phyloP scores from a whole-genome alignment of 1,284 basidiomycete genomes.

The Exsudoporus floridanus region DNA sequence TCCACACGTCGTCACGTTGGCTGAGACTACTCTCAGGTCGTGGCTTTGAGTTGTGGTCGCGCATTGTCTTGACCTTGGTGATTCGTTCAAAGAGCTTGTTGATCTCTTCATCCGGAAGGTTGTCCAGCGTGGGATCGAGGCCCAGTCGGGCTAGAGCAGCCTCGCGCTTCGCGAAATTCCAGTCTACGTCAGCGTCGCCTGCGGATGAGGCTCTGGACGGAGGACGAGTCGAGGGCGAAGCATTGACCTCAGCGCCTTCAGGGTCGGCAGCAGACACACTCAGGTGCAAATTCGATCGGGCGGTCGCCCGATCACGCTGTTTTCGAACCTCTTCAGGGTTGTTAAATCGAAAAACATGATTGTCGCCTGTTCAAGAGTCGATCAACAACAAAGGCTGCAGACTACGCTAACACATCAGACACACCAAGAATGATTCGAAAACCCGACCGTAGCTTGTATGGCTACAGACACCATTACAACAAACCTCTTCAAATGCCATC shows the following conservation, averaged over 20 bases:
- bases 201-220: conserved; percentile 70
- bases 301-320: conserved; percentile 75
- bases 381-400: conserved; percentile 6
- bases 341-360: conserved; percentile 98
- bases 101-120: conserved; percentile 88
- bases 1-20: conserved; percentile 83
- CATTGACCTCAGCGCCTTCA: conserved; percentile 46
- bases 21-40: conserved; percentile 84
- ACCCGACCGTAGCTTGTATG: conserved; percentile 83
- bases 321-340: conserved; percentile 94
- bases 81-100: conserved; percentile 93
- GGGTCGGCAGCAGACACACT: conserved; percentile 65
- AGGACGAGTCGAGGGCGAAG: conserved; percentile 57
- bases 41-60: conserved; percentile 69
- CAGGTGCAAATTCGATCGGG: conserved; percentile 65
- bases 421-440: conserved; percentile 92
- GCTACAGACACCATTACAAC: conserved; percentile 43
- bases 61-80: conserved; percentile 87
- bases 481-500: conserved; percentile 15
- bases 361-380: conserved; percentile 63
- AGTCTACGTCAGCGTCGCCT: conserved; percentile 80
- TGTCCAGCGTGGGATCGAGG: conserved; percentile 83
- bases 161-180: conserved; percentile 91
- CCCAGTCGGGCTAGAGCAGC: conserved; percentile 83
- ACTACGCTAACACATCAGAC: conserved; percentile 21